These are phyloP conservation scores for Suhomyces tanzawaensis DNA, from an alignment of 805 yeast genomes.

Conservation along the genomic window DNA sequence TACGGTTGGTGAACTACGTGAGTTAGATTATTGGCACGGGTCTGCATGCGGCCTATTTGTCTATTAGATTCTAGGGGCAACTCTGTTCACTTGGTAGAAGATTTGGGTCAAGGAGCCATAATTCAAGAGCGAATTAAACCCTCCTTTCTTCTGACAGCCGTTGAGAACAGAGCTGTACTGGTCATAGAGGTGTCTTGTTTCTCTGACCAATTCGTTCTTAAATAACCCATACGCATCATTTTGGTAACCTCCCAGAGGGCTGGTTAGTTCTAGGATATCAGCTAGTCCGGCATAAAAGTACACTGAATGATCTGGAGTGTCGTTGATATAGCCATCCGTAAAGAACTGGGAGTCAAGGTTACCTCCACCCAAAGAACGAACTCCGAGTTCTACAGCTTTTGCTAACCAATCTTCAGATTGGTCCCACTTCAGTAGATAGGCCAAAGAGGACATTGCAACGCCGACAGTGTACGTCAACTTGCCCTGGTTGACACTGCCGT, in stretches of 20 bases:
- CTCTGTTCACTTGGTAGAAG: conserved; percentile 16
- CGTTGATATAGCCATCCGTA: conserved; percentile 22
- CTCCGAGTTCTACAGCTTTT: conserved; percentile 16
- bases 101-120: conserved; percentile 20
- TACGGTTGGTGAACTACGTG: conserved; percentile 1
- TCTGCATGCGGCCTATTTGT: neutral
- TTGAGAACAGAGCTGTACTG: conserved; percentile 6
- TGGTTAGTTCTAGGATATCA: conserved; percentile 17
- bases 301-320: conserved; percentile 19
- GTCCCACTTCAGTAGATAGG: conserved; percentile 13
- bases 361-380: conserved; percentile 8
- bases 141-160: conserved; percentile 6
- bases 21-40: neutral
- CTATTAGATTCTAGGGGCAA: conserved; percentile 8
- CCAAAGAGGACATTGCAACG: conserved; percentile 21
- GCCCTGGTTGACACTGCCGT: conserved; percentile 21
- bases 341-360: conserved; percentile 19
- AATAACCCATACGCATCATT: conserved; percentile 17
- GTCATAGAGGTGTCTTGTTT: conserved; percentile 20
- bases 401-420: conserved; percentile 15
- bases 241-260: conserved; percentile 13
- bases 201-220: conserved; percentile 17
- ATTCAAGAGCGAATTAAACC: conserved; percentile 13
- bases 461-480: conserved; percentile 28
- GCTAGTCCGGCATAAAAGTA: conserved; percentile 23